These are phyloP conservation scores for Termitomyces sp. DNA, from an alignment of 768 basidiomycete genomes.

Conservation along the genomic window DNA sequence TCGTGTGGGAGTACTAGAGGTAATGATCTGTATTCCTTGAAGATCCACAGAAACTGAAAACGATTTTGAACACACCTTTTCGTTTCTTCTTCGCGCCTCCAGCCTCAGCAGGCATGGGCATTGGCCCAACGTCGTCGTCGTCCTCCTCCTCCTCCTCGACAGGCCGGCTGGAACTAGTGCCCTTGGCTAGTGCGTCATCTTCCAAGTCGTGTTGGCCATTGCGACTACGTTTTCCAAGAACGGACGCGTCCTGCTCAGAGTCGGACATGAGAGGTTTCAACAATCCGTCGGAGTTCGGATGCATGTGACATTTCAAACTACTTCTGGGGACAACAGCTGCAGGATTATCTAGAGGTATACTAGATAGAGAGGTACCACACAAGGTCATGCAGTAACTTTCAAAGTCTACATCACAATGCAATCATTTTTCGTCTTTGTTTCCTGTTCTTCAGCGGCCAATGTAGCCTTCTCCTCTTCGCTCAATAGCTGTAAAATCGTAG, in stretches of 20 bases:
- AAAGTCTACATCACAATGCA: conserved; percentile 51
- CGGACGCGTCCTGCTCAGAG: conserved; percentile 41
- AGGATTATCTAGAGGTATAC: too few relatives aligned
- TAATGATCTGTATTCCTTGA: conserved; percentile 27
- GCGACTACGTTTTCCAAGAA: conserved; percentile 63
- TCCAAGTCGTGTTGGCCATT: conserved; percentile 23
- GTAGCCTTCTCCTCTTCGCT: conserved; percentile 60
- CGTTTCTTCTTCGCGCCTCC: conserved; percentile 66
- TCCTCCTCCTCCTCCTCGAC: conserved; percentile 53
- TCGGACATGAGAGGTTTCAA: conserved; percentile 32
- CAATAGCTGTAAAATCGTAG: conserved; percentile 33
- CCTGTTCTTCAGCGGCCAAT: conserved; percentile 47
- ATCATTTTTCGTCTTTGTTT: conserved; percentile 38
- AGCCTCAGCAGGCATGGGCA: conserved; percentile 67
- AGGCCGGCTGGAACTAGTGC: conserved; percentile 15
- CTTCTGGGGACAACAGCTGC: too few relatives aligned
- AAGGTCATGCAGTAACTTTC: not conserved
- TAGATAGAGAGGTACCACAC: too few relatives aligned
- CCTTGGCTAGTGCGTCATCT: not conserved
- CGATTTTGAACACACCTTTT: conserved; percentile 52
- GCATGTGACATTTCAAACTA: not conserved
- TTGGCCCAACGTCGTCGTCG: conserved; percentile 82
- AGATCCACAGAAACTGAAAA: conserved; percentile 17
- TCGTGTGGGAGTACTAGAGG: conserved; percentile 86
- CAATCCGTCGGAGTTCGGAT: conserved; percentile 13